A percentile compares a stretch with the other conserved stretches of the same genome.
phyloP scores from a whole-genome alignment of 177 flowering plant species.

The Vitis hybrid region DNA sequence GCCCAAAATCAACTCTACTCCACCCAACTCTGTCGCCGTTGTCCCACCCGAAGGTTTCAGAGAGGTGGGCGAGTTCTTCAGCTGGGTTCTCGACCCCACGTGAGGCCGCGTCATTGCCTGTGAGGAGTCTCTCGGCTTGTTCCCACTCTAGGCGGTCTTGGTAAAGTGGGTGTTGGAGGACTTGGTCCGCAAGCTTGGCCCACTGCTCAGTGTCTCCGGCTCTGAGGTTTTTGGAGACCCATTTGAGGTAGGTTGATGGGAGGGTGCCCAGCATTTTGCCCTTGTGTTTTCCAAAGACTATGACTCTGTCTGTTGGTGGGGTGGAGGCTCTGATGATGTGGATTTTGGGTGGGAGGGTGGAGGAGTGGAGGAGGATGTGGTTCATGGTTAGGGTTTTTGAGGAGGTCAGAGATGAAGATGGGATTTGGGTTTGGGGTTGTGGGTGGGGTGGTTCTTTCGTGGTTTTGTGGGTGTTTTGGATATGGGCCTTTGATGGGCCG shows the following conservation, averaged over 20 bases:
- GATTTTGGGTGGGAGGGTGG: neutral
- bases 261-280: slow-evolving; percentile 82
- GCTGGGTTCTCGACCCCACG: slow-evolving; percentile 22
- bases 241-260: slow-evolving; percentile 74
- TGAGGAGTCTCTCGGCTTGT: slow-evolving; percentile 36
- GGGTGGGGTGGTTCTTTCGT: too few species aligned
- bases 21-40: slow-evolving; percentile 62
- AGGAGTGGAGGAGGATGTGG: slow-evolving; percentile 8
- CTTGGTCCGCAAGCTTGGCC: slow-evolving; percentile 75
- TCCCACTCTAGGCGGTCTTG: slow-evolving; percentile 83
- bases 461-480: too few species aligned
- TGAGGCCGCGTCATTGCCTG: neutral
- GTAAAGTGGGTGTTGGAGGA: slow-evolving; percentile 74
- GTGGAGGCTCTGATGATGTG: neutral
- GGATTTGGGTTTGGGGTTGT: too few species aligned
- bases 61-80: slow-evolving; percentile 51
- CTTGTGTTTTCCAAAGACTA: slow-evolving; percentile 78
- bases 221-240: slow-evolving; percentile 73
- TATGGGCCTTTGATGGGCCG: too few species aligned
- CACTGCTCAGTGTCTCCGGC: slow-evolving; percentile 61
- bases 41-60: slow-evolving; percentile 83
- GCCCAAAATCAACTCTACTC: slow-evolving; percentile 58
- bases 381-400: too few species aligned
- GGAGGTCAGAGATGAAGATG: too few species aligned
- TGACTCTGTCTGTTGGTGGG: slow-evolving; percentile 62